Base-by-base conservation (phyloP, 805 yeast genomes). In the Barnettozyma botsteinii region DNA sequence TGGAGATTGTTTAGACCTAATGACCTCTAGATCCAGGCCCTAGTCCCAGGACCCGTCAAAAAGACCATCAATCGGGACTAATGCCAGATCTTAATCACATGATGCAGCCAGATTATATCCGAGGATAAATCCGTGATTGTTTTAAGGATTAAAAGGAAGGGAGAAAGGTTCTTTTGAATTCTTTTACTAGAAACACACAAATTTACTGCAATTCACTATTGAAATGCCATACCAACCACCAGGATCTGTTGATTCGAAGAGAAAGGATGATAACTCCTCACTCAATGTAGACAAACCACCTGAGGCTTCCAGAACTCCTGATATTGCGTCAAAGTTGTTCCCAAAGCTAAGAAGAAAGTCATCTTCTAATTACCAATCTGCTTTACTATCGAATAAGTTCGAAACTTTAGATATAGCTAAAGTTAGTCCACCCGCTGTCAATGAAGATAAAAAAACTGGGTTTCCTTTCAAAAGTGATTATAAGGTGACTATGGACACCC, bases 231-330 rank as follows among this genome's bases (percentile, higher is more conserved):
- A 36, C 20, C 28, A 36, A 9, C 33, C 22, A 17, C 33, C 38
- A 20, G 31, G 11, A n/a, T 17, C 30, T 15, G 14, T 8, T 8
- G 14, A 9, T 17, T n/a, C n/a, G n/a, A n/a, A n/a, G 9, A 11
- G 13, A 7, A 11, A 18, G 9, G 22, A 33, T 10, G 26, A 11
- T 23, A 7, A 15, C 19, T 13, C 12, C 14, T n/a, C 25, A 41
- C 14, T 18, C 35, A 13, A 12, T 4, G 43, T 19, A 14, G 35
- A 38, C 14, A 5, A 37, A 4, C 45, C 51, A 7, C 52, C 52
- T 24, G 37, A 40, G 23, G 45, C 53, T 0, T 24, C 44, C 12
- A 31, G 43, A 27, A 49, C 53, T 4, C 51, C 52, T 1, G 51
- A 47, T 17, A 24, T 24, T 2, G 35, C 41, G 7, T n/a, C 23